Evolutionary conservation across 345 rosid species (phyloP).

Genomic region (Noccaea caerulescens): DNA sequence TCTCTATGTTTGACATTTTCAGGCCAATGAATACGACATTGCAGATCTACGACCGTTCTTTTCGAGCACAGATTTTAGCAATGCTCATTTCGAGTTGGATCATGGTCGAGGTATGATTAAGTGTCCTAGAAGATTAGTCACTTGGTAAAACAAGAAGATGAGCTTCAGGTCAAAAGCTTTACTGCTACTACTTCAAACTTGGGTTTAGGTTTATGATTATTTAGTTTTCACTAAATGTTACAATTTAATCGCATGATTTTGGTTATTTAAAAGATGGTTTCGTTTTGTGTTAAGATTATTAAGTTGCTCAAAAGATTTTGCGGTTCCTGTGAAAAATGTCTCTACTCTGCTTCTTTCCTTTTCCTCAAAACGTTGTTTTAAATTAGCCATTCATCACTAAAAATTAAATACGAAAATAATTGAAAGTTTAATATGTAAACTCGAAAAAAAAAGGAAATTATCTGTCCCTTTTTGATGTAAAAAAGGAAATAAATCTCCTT

Average conservation of each 20-base stretch:
- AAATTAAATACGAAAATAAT: too few relatives aligned
- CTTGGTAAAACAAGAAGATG: constrained; percentile 36
- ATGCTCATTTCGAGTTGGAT: constrained; percentile 73
- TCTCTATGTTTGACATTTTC: constrained; percentile 35
- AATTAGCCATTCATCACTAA: too few relatives aligned
- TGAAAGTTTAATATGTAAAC: not conserved
- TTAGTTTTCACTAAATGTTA: constrained; percentile 1
- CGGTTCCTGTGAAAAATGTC: not conserved
- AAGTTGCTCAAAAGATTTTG: not conserved
- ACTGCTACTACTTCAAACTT: not conserved
- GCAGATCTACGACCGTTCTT: constrained; percentile 77
- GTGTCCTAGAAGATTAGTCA: constrained; percentile 50
- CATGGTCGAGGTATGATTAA: constrained; percentile 56
- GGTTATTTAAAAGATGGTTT: constrained; percentile 8
- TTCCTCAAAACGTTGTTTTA: too few relatives aligned
- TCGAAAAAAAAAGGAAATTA: not conserved
- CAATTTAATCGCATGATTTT: not conserved
- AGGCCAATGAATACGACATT: constrained; percentile 91
- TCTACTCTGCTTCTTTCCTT: too few relatives aligned
- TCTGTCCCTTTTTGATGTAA: too few relatives aligned
- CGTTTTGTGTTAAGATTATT: not conserved
- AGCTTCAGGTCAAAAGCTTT: not conserved
- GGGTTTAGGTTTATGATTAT: constrained; percentile 6
- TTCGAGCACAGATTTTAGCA: constrained; percentile 66
- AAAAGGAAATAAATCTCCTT: not conserved